These are phyloP conservation scores for Botrytis sinoallii DNA, from an alignment of 2,329 filamentous ascomycete species.

Conservation along the genomic window DNA sequence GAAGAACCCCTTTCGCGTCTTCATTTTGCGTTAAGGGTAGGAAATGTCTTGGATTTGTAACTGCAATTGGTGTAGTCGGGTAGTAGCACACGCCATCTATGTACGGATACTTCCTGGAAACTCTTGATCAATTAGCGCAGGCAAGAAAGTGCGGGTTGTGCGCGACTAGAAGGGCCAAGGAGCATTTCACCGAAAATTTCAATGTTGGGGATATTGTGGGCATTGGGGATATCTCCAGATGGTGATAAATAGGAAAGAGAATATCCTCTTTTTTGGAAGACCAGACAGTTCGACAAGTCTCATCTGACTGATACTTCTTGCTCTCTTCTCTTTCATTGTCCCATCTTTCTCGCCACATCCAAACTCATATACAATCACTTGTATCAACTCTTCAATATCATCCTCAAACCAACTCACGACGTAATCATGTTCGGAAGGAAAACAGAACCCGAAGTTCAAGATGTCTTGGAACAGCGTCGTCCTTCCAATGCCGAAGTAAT, in stretches of 20 bases:
- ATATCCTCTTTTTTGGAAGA: background rate
- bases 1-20: background rate
- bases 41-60: background rate
- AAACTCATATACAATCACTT: background rate
- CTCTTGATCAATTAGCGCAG: background rate
- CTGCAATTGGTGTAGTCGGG: background rate
- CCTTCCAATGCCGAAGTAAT: conserved; percentile 2
- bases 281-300: background rate
- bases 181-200: background rate
- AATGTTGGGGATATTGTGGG: background rate
- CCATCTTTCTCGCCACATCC: background rate
- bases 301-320: background rate
- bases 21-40: background rate
- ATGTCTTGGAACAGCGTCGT: background rate
- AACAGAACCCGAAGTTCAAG: background rate
- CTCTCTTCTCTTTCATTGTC: background rate
- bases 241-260: conserved; percentile 11
- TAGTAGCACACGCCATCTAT: background rate
- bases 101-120: background rate
- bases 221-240: background rate
- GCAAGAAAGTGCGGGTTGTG: background rate
- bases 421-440: conserved; percentile 15
- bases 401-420: background rate
- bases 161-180: background rate
- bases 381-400: background rate